Percentiles rank a stretch among this genome's conserved stretches.
Evolutionary conservation across 208 protist species (phyloP).

Genomic region (Endotrypanum monterogeii): DNA sequence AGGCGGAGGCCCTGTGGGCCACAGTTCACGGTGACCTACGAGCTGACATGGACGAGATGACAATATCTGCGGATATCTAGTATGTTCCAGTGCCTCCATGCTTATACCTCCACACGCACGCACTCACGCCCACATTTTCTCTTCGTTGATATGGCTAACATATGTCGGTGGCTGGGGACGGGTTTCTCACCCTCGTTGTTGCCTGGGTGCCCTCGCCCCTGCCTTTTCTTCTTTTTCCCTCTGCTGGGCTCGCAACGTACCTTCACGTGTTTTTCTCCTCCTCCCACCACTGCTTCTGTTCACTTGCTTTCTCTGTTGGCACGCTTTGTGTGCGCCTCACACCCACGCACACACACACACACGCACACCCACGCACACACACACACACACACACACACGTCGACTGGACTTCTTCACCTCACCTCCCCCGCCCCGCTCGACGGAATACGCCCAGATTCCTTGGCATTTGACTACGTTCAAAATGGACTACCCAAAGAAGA

Average conservation of each 20-base stretch:
- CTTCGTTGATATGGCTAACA: too few species aligned
- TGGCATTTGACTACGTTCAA: conserved; percentile 76
- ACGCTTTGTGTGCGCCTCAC: background rate
- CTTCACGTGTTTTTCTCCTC: background rate
- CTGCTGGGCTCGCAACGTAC: background rate
- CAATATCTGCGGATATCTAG: background rate
- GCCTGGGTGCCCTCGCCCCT: too few species aligned
- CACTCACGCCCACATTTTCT: too few species aligned
- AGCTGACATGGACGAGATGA: background rate
- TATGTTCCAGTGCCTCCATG: background rate
- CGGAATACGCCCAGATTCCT: conserved; percentile 23
- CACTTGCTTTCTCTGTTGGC: background rate
- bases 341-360: background rate
- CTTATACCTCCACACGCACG: background rate
- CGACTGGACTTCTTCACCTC: background rate
- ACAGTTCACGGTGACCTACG: background rate
- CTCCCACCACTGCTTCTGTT: background rate
- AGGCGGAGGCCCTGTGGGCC: too few species aligned
- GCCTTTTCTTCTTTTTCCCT: too few species aligned
- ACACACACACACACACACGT: background rate
- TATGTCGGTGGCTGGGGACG: too few species aligned
- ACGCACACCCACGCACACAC: background rate
- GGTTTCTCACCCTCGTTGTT: too few species aligned
- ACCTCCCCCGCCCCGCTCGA: background rate
- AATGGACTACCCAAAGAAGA: conserved; percentile 86